Percentiles rank a stretch among this genome's conserved stretches.
Evolutionary conservation across 495 filamentous ascomycete genomes (phyloP).

Genomic region (Letharia columbiana): DNA sequence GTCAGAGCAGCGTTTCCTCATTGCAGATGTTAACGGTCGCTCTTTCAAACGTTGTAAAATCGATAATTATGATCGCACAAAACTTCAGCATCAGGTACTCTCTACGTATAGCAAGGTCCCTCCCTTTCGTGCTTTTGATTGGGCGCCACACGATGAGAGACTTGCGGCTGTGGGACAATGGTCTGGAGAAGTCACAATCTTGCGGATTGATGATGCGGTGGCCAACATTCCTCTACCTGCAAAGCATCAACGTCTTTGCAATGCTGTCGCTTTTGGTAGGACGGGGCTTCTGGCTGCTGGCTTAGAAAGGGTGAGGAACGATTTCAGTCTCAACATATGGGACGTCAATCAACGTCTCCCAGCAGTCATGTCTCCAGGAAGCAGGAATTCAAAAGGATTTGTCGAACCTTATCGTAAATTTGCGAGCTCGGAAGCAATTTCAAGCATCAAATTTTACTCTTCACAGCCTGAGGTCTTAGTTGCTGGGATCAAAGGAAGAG

Average conservation of each 20-base stretch:
- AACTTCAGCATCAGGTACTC: conserved; percentile 57
- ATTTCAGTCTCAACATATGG: conserved; percentile 89
- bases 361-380: conserved; percentile 31
- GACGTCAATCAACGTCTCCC: conserved; percentile 66
- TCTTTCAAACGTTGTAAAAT: conserved; percentile 72
- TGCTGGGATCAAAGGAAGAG: conserved; percentile 75
- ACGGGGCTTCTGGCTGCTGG: conserved; percentile 74
- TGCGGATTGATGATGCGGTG: conserved; percentile 61
- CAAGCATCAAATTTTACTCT: conserved; percentile 84
- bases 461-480: conserved; percentile 76
- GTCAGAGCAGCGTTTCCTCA: conserved; percentile 62
- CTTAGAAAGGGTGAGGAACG: conserved; percentile 83
- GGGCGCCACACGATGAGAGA: conserved; percentile 71
- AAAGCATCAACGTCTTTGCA: conserved; percentile 80
- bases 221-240: conserved; percentile 65
- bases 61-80: conserved; percentile 47
- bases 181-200: conserved; percentile 73
- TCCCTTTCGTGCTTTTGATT: conserved; percentile 86
- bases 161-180: conserved; percentile 78
- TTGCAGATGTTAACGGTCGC: conserved; percentile 74
- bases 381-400: conserved; percentile 33
- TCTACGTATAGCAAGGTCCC: conserved; percentile 73
- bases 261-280: conserved; percentile 81
- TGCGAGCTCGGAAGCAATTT: conserved; percentile 77
- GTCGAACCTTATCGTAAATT: conserved; percentile 61